These are phyloP conservation scores for Trichoderma harzianum DNA, from an alignment of 2,329 filamentous ascomycete species.

Conservation along the genomic window DNA sequence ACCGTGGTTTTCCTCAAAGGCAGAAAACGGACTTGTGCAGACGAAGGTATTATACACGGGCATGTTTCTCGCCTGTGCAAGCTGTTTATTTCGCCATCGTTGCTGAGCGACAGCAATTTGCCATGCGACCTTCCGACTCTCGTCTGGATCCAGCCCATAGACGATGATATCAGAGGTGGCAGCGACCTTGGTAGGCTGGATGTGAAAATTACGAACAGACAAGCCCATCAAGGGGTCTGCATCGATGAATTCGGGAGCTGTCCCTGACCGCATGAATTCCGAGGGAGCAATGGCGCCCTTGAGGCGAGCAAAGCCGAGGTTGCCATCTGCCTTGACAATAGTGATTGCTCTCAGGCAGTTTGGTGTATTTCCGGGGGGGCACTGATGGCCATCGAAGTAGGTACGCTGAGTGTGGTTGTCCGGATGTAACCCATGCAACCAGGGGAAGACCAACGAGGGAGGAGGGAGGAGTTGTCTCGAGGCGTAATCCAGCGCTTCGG, in stretches of 20 bases:
- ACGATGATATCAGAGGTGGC: slow-evolving; percentile 88
- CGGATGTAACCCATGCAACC: slow-evolving; percentile 89
- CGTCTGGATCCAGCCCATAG: slow-evolving; percentile 70
- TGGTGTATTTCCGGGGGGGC: slow-evolving; percentile 63
- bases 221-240: slow-evolving; percentile 87
- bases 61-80: slow-evolving; percentile 50
- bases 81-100: slow-evolving; percentile 66
- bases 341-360: slow-evolving; percentile 77
- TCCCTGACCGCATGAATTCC: slow-evolving; percentile 64
- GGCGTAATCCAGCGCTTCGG: slow-evolving; percentile 69
- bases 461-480: slow-evolving; percentile 80
- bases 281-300: slow-evolving; percentile 83
- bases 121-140: slow-evolving; percentile 61
- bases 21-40: slow-evolving; percentile 58
- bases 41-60: slow-evolving; percentile 85
- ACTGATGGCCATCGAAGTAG: slow-evolving; percentile 80
- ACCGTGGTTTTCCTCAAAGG: slow-evolving; percentile 67
- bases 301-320: slow-evolving; percentile 68
- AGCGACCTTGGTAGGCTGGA: slow-evolving; percentile 85
- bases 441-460: slow-evolving; percentile 85
- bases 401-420: slow-evolving; percentile 84
- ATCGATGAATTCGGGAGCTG: slow-evolving; percentile 66
- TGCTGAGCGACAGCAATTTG: slow-evolving; percentile 73
- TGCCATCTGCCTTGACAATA: slow-evolving; percentile 83
- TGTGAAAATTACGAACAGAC: slow-evolving; percentile 95